Conservation (phyloP, 1,139 yeast species). For the Nakaseomyces nivariensis region DNA sequence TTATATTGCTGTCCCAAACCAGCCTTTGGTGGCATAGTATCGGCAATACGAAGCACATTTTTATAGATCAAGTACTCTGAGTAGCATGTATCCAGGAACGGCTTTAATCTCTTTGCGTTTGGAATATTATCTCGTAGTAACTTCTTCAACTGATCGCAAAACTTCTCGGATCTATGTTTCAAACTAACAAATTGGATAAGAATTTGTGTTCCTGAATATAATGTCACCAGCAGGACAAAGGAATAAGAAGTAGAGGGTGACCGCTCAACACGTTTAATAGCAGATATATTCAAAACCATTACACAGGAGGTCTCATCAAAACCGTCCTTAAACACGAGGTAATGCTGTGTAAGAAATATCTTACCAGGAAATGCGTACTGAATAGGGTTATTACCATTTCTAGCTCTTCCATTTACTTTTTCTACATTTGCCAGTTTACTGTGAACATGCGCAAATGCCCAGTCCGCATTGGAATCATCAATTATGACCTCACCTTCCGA, state of each 20-base stretch:
- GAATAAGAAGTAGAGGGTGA: conserved; percentile 66
- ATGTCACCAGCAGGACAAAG: conserved; percentile 64
- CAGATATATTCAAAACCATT: conserved; percentile 62
- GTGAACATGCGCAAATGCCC: conserved; percentile 35
- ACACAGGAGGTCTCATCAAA: conserved; percentile 61
- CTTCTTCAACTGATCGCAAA: conserved; percentile 58
- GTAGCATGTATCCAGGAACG: conserved; percentile 64
- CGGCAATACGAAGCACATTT: conserved; percentile 37
- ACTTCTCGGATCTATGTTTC: conserved; percentile 68
- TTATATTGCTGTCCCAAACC: conserved; percentile 78
- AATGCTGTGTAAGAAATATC: conserved; percentile 62
- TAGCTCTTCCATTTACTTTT: conserved; percentile 5
- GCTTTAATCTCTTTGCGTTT: conserved; percentile 50
- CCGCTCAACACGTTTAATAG: conserved; percentile 79
- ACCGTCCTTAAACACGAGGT: conserved; percentile 61
- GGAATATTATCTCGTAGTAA: conserved; percentile 55
- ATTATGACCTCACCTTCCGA: conserved; percentile 63
- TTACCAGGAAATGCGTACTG: conserved; percentile 44
- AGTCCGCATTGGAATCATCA: conserved; percentile 61
- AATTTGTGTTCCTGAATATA: conserved; percentile 57
- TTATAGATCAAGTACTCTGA: conserved; percentile 74
- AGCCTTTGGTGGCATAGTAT: conserved; percentile 55
- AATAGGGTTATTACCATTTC: conserved; percentile 10
- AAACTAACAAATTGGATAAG: conserved; percentile 70
- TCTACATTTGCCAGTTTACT: conserved; percentile 9